Evolutionary conservation across 352 stramenopile genomes (phyloP), one percentile per base, ranked within the genome.

Genomic region (Phytophthora ohioensis): DNA sequence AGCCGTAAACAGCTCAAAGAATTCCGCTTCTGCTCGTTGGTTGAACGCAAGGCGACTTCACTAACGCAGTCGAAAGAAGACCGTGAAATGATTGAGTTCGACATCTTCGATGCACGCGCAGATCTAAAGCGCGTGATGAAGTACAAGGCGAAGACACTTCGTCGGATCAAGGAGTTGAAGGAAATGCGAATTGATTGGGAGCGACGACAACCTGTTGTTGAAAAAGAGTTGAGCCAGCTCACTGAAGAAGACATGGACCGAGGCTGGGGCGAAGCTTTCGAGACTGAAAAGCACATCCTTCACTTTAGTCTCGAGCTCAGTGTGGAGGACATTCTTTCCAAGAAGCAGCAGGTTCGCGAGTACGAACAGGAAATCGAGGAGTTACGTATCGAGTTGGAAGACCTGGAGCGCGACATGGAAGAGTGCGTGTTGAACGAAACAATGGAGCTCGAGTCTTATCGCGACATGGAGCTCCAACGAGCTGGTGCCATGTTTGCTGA

Each of bases 141-240:
- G 66, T 91, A 91, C 75, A 90, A 91, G 59, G 81, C 81, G 36
- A 93, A 93, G 72, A 74, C 82, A 11, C 62, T 93, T 4, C 75
- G 82, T 6, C 83, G 86, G 7, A 85, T 92, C 45, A 87, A 90
- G 43, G 86, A 95, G 67, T 68, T 95, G 27, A 92, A 92, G 56
- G 77, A 80, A 2, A 93, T 92, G 80, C 81, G 80, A 10, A 75
- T 94, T 52, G 84, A 94, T n/a, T 95, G 88, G 85, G 86, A 95
- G 62, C 76, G 85, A 15, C 82, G 86, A 7, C 85, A 92, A 46
- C 85, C 87, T 0, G 74, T 90, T 0, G 80, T 95, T 1, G 84
- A 91, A n/a, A 89, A 91, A 30, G 87, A 95, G 41, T 61, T 93
- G 30, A 77, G 64, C 4, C 55, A 79, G 12, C 65, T 93, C 54